Evolutionary conservation across 2,329 filamentous ascomycete genomes (phyloP).

Genomic region (Colletotrichum sp.): DNA sequence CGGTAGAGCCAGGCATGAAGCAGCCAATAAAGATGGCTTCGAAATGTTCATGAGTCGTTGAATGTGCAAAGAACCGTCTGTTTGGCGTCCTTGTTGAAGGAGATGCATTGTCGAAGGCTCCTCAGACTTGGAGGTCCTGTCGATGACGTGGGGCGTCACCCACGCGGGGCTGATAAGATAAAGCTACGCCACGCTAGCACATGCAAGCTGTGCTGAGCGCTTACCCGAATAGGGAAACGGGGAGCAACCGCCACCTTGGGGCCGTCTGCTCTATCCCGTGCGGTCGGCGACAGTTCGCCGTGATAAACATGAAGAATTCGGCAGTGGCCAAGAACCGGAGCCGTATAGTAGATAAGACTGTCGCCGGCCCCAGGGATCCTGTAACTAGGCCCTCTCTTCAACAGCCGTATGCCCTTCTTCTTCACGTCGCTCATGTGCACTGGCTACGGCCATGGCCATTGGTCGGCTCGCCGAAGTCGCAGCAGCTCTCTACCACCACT

Average conservation of each 20-base stretch:
- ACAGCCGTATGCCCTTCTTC: background rate
- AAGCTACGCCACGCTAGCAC: constrained; percentile 11
- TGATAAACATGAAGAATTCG: background rate
- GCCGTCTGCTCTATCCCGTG: background rate
- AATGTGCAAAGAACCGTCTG: background rate
- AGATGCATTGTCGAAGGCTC: constrained; percentile 1
- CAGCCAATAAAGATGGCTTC: background rate
- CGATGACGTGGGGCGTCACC: constrained; percentile 17
- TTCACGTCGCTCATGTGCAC: background rate
- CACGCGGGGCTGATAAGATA: constrained; percentile 21
- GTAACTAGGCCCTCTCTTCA: background rate
- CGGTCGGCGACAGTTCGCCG: background rate
- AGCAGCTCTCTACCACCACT: background rate
- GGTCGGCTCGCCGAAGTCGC: background rate
- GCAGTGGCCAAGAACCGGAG: background rate
- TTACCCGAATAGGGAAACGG: constrained; percentile 20
- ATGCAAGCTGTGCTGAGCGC: constrained; percentile 20
- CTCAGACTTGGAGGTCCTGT: background rate
- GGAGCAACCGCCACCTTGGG: constrained; percentile 14
- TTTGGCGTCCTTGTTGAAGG: background rate
- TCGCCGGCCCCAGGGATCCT: background rate
- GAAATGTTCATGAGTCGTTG: constrained; percentile 1
- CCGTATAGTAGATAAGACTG: background rate
- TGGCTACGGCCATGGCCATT: background rate
- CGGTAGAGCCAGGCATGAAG: background rate